Evolutionary conservation across 805 yeast genomes (phyloP).

Genomic region (Jamesozyma spencerorum): DNA sequence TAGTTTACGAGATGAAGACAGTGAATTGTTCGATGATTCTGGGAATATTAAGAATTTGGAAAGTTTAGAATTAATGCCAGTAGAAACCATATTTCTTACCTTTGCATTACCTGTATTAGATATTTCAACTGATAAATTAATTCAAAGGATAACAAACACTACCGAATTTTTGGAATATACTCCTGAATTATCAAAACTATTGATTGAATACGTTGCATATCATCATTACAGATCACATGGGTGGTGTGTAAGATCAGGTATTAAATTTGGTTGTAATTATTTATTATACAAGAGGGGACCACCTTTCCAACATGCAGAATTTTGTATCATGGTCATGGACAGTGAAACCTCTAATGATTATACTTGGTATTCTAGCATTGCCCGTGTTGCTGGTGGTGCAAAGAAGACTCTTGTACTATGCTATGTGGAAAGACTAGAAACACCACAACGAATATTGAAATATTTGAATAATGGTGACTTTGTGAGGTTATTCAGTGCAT

Average conservation of each 20-base stretch:
- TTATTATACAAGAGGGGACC: slow-evolving; percentile 85
- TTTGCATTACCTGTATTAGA: slow-evolving; percentile 45
- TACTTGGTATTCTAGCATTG: slow-evolving; percentile 58
- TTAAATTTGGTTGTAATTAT: slow-evolving; percentile 85
- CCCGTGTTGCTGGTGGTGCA: slow-evolving; percentile 82
- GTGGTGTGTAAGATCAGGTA: slow-evolving; percentile 90
- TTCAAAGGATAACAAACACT: slow-evolving; percentile 12
- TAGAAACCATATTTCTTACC: slow-evolving; percentile 63
- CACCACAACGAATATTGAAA: slow-evolving; percentile 25
- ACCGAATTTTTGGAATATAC: slow-evolving; percentile 5
- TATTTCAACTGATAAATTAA: slow-evolving; percentile 18
- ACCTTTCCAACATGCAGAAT: slow-evolving; percentile 91
- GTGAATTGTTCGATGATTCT: slow-evolving; percentile 23
- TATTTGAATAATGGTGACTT: slow-evolving; percentile 14
- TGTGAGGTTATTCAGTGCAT: slow-evolving; percentile 29
- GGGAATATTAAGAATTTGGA: slow-evolving; percentile 25
- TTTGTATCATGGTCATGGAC: slow-evolving; percentile 42
- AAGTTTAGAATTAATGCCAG: slow-evolving; percentile 58
- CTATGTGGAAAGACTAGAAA: slow-evolving; percentile 49
- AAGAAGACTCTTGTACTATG: slow-evolving; percentile 65
- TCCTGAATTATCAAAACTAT: slow-evolving; percentile 32
- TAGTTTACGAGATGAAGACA: slow-evolving; percentile 31
- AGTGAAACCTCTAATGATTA: slow-evolving; percentile 30
- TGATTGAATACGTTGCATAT: slow-evolving; percentile 60
- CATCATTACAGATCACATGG: slow-evolving; percentile 83